A percentile compares a stretch with the other conserved stretches of the same genome.
These are phyloP conservation scores for Lactifluus echinatus DNA, from an alignment of 768 basidiomycete genomes.

Conservation along the genomic window DNA sequence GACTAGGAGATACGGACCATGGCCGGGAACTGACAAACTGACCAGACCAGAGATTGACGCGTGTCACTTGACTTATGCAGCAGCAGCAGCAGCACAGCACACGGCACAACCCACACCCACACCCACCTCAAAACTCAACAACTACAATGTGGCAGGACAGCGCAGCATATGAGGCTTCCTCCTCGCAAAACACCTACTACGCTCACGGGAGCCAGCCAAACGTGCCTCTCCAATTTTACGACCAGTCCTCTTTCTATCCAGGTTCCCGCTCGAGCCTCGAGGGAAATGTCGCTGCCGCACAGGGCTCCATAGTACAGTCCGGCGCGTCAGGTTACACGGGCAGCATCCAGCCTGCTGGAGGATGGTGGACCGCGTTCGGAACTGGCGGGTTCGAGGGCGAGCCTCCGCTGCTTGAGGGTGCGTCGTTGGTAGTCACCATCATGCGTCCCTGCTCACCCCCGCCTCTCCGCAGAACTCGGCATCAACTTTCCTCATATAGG, in stretches of 20 bases:
- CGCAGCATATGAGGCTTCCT: slow-evolving; percentile 48
- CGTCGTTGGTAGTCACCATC: slow-evolving; percentile 20
- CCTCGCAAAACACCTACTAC: slow-evolving; percentile 55
- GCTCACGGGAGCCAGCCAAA: slow-evolving; percentile 35
- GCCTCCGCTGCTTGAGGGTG: slow-evolving; percentile 90
- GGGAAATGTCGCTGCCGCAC: slow-evolving; percentile 47
- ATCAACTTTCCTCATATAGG: slow-evolving; percentile 97
- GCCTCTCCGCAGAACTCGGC: slow-evolving; percentile 69
- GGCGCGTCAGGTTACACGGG: slow-evolving; percentile 52
- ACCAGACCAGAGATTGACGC: no score
- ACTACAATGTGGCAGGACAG: slow-evolving; percentile 69
- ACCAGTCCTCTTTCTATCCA: slow-evolving; percentile 54
- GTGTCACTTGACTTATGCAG: not conserved
- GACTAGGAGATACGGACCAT: slow-evolving; percentile 8
- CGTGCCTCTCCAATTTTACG: slow-evolving; percentile 69
- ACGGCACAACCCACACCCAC: no score
- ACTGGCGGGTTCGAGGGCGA: slow-evolving; percentile 95
- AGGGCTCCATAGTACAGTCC: slow-evolving; percentile 43
- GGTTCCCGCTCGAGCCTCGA: slow-evolving; percentile 72
- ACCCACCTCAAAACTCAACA: not conserved
- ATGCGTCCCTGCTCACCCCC: not conserved
- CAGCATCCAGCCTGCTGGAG: slow-evolving; percentile 61
- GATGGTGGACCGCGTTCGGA: slow-evolving; percentile 96
- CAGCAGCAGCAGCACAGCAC: no score
- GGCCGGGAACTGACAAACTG: no score